A percentile compares a stretch with the other conserved stretches of the same genome.
Evolutionary conservation across 352 stramenopile species (phyloP).

Genomic region (Phytophthora chlamydospora): DNA sequence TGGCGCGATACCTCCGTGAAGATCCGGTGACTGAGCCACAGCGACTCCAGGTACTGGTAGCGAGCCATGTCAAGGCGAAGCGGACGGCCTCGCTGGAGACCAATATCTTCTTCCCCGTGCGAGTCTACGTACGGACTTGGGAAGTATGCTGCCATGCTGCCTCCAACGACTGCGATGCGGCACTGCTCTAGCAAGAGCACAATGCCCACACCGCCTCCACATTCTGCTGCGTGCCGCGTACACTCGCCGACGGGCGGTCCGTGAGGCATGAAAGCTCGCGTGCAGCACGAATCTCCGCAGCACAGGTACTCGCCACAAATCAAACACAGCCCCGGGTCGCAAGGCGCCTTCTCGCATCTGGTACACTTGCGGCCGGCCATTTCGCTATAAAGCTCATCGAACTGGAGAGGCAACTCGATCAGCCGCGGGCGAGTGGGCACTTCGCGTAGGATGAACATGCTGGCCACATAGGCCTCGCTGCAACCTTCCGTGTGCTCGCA

Average conservation of each 20-base stretch:
- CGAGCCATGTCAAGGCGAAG: constrained; percentile 77
- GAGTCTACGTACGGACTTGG: constrained; percentile 86
- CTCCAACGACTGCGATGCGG: constrained; percentile 80
- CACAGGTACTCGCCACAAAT: constrained; percentile 86
- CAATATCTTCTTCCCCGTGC: constrained; percentile 86
- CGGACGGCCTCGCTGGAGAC: constrained; percentile 77
- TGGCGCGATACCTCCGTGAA: constrained; percentile 87
- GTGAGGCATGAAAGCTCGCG: constrained; percentile 74
- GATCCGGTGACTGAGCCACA: constrained; percentile 87
- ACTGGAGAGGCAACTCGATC: constrained; percentile 84
- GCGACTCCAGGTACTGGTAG: constrained; percentile 76
- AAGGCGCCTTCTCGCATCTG: constrained; percentile 68
- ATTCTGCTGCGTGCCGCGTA: constrained; percentile 85
- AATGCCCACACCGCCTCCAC: constrained; percentile 83
- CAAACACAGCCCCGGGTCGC: constrained; percentile 81
- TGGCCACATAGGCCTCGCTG: constrained; percentile 86
- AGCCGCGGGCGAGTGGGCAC: constrained; percentile 57
- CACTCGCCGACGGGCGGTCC: constrained; percentile 84
- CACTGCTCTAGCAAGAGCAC: constrained; percentile 88
- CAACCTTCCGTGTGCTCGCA: constrained; percentile 88
- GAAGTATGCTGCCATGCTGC: constrained; percentile 88
- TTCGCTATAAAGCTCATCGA: constrained; percentile 85
- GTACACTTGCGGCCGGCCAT: constrained; percentile 74
- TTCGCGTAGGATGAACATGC: constrained; percentile 90
- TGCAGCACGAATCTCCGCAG: constrained; percentile 87